These are phyloP conservation scores for Hypomyces rosellus DNA, from an alignment of 2,329 filamentous ascomycete genomes.

Conservation along the genomic window DNA sequence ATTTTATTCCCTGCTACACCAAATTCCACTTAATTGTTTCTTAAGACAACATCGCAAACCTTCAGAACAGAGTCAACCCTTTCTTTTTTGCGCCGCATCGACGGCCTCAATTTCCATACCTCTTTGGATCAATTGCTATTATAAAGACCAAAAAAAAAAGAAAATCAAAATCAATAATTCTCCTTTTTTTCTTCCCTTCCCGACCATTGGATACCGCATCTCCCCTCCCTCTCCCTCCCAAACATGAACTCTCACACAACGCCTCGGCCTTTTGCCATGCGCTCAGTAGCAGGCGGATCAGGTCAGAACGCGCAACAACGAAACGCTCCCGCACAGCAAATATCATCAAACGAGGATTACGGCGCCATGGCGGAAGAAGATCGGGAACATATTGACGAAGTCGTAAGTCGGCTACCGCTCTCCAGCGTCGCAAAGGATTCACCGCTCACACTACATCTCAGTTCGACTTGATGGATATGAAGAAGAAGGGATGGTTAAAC, in stretches of 20 bases:
- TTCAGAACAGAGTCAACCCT: neutral
- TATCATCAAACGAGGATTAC: constrained; percentile 33
- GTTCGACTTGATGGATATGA: constrained; percentile 94
- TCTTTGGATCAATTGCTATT: neutral
- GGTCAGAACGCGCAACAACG: constrained; percentile 26
- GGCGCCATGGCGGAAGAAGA: constrained; percentile 72
- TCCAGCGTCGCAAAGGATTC: neutral
- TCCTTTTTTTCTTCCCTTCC: neutral
- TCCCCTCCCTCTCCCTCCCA: neutral
- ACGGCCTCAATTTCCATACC: neutral
- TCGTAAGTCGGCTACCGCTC: constrained; percentile 50
- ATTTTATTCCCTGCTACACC: neutral
- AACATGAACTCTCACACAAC: constrained; percentile 33
- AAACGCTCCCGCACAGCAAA: constrained; percentile 28
- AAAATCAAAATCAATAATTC: neutral
- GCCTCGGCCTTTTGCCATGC: constrained; percentile 30
- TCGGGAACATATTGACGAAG: constrained; percentile 87
- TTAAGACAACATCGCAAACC: no score
- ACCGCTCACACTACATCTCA: constrained; percentile 30
- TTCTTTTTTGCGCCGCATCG: neutral
- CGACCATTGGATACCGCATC: neutral
- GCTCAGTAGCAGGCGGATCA: constrained; percentile 27
- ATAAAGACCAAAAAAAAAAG: neutral
- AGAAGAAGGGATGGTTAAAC: constrained; percentile 89
- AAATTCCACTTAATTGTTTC: neutral